Conservation (phyloP, 352 stramenopile species). For the Globisporangium abappressorium region DNA sequence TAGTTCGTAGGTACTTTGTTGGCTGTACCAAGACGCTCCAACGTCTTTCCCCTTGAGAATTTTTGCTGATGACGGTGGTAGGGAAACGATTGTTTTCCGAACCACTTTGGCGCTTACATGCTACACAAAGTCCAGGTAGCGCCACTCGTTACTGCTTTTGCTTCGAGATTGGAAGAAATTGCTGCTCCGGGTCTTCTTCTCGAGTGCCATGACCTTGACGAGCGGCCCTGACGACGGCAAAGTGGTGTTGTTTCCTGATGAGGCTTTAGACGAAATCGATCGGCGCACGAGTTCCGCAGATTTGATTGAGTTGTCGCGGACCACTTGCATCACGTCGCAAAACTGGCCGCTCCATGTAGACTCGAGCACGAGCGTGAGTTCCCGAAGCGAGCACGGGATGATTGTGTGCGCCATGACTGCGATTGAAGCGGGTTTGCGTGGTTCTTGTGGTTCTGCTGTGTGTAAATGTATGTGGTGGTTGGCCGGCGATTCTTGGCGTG, state of each 20-base stretch:
- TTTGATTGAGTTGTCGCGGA: constrained; percentile 1
- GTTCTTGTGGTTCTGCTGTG: not conserved
- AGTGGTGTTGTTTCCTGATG: too few species aligned
- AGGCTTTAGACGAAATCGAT: not conserved
- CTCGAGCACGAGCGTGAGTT: constrained; percentile 8
- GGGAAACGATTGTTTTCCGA: constrained; percentile 10
- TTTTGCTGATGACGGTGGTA: not conserved
- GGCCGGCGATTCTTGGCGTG: not conserved
- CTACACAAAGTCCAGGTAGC: constrained; percentile 17
- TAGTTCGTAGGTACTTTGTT: not conserved
- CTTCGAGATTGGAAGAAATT: not conserved
- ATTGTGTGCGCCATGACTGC: constrained; percentile 9
- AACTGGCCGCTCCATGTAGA: not conserved
- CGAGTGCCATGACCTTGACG: constrained; percentile 6
- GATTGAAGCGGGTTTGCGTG: not conserved
- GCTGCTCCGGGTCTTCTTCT: not conserved
- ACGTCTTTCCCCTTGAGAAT: not conserved
- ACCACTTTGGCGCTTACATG: constrained; percentile 6
- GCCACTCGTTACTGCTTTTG: constrained; percentile 3
- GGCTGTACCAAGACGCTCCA: not conserved
- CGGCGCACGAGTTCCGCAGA: not conserved
- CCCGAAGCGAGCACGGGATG: constrained; percentile 4
- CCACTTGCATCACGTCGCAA: not conserved
- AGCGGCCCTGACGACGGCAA: not conserved
- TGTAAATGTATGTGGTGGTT: not conserved